Percentiles rank a stretch among this genome's conserved stretches.
Evolutionary conservation across 164 flowering plant genomes (phyloP).

Genomic region (Chimonanthus salicifolius): DNA sequence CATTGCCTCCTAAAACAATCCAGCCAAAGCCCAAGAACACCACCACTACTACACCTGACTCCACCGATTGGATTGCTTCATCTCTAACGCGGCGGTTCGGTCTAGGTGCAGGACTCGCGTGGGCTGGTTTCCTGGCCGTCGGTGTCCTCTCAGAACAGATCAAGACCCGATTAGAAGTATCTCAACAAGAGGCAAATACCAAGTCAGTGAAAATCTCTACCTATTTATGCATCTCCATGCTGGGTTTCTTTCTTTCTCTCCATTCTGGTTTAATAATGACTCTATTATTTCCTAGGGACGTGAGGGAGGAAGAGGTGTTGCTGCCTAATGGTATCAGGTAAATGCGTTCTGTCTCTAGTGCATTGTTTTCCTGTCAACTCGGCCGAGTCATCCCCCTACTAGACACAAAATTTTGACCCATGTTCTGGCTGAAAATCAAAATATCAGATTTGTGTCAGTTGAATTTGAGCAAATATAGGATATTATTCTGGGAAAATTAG

Average conservation of each 20-base stretch:
- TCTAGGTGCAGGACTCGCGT: constrained; percentile 93
- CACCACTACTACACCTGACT: constrained; percentile 35
- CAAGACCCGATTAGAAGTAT: constrained; percentile 74
- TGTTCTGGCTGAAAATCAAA: no score
- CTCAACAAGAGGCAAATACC: constrained; percentile 65
- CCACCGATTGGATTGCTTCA: constrained; percentile 90
- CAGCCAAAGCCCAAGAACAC: constrained; percentile 15
- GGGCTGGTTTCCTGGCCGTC: constrained; percentile 73
- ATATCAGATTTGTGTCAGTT: no score
- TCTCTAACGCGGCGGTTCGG: constrained; percentile 73
- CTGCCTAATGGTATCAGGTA: constrained; percentile 85
- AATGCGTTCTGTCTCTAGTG: no score
- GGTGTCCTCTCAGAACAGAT: constrained; percentile 87
- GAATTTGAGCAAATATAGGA: no score
- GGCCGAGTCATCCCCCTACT: background rate
- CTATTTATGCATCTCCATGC: background rate
- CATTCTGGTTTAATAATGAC: background rate
- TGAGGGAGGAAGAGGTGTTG: constrained; percentile 63
- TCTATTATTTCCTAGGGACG: constrained; percentile 40
- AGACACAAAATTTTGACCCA: no score
- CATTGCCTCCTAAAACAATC: constrained; percentile 18
- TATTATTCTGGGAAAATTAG: no score
- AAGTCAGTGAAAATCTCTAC: constrained; percentile 28
- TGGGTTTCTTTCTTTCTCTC: background rate
- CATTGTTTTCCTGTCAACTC: background rate